Evolutionary conservation across 106 monocot species (phyloP).

Genomic region (Dendrobium chrysotoxum): DNA sequence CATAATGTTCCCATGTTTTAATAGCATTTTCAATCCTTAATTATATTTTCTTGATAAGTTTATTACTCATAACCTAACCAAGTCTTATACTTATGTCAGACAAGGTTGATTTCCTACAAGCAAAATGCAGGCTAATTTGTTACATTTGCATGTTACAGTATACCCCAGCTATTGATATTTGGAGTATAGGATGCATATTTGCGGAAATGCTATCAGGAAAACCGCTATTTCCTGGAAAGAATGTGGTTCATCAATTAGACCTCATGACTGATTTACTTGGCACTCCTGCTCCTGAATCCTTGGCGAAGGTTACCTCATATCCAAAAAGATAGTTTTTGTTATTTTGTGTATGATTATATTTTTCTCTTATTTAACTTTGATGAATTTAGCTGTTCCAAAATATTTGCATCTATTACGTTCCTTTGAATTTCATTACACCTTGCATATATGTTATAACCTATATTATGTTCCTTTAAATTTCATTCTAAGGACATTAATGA

Average conservation of each 20-base stretch:
- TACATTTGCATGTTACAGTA: conserved; percentile 36
- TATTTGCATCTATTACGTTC: neutral
- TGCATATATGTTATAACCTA: neutral
- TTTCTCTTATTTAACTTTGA: neutral
- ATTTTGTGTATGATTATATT: neutral
- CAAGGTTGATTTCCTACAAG: neutral
- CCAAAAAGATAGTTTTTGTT: neutral
- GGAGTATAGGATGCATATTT: conserved; percentile 89
- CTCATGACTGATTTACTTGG: conserved; percentile 88
- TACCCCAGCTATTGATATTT: conserved; percentile 78
- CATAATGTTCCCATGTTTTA: neutral
- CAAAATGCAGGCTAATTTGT: neutral
- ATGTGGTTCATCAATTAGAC: conserved; percentile 81
- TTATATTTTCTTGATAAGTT: neutral
- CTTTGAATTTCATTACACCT: neutral
- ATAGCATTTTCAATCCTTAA: neutral
- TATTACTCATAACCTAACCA: neutral
- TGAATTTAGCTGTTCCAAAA: neutral
- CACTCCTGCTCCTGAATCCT: conserved; percentile 63
- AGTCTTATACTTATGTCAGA: neutral
- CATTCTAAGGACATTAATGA: too few relatives aligned
- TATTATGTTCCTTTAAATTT: too few relatives aligned
- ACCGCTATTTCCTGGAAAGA: conserved; percentile 82
- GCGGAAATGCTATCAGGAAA: conserved; percentile 77
- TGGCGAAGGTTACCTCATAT: conserved; percentile 35